Conservation (phyloP, 106 monocot species). For the Posidonia australis region DNA sequence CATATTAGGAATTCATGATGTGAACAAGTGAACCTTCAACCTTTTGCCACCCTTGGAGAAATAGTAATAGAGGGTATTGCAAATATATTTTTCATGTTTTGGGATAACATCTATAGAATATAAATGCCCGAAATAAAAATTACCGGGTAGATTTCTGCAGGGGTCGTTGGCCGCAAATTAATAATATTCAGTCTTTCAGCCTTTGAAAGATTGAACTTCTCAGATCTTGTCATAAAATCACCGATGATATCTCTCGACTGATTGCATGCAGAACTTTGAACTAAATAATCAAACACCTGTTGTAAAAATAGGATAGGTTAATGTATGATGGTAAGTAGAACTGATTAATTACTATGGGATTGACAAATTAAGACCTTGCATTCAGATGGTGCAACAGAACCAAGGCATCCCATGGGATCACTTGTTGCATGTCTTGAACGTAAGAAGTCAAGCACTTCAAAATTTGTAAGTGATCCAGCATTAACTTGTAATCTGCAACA, state of each 20-base stretch:
- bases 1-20: too few species aligned
- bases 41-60: too few species aligned
- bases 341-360: neutral
- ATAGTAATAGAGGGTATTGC: neutral
- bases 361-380: conserved; percentile 52
- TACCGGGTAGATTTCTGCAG: conserved; percentile 48
- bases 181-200: conserved; percentile 67
- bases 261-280: conserved; percentile 45
- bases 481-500: conserved; percentile 38
- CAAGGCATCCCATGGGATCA: conserved; percentile 73
- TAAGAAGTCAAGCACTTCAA: conserved; percentile 75
- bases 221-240: conserved; percentile 45
- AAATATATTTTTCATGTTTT: neutral
- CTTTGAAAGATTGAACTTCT: conserved; percentile 50
- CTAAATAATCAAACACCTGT: conserved; percentile 73
- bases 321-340: neutral
- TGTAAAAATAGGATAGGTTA: neutral
- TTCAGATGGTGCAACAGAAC: conserved; percentile 60
- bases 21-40: too few species aligned
- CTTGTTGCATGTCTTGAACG: conserved; percentile 50
- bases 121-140: neutral
- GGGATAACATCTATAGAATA: neutral
- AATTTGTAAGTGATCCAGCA: conserved; percentile 64
- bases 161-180: conserved; percentile 58
- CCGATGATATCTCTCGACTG: conserved; percentile 54